Percentiles rank a stretch among this genome's conserved stretches.
Conservation (phyloP, 2,329 filamentous ascomycete species). For the Monosporascus ibericus region DNA sequence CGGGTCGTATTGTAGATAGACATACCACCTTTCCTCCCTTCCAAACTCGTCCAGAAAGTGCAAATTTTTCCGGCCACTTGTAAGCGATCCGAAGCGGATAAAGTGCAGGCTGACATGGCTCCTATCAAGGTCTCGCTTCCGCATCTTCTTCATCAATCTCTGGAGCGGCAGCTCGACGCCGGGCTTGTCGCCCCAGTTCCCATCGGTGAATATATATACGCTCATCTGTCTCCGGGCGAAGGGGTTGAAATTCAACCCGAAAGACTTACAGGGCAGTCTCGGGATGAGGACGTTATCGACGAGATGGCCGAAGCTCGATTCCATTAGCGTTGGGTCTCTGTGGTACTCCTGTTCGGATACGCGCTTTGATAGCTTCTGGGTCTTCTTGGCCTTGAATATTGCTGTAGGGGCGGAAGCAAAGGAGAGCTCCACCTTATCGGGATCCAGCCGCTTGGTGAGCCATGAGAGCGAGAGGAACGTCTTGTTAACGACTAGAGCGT, state of each 20-base stretch:
- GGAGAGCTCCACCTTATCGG: constrained; percentile 7
- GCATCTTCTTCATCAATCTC: constrained; percentile 2
- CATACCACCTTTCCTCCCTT: too few relatives aligned
- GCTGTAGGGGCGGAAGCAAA: constrained; percentile 5
- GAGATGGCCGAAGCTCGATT: constrained; percentile 4
- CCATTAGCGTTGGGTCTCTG: constrained; percentile 6
- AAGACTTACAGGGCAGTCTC: constrained; percentile 3
- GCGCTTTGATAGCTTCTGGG: constrained; percentile 1
- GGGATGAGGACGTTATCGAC: constrained; percentile 7
- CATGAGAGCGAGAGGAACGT: constrained; percentile 5
- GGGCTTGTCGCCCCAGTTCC: constrained; percentile 7
- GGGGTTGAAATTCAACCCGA: constrained; percentile 8
- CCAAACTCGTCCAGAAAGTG: too few relatives aligned
- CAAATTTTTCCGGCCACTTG: too few relatives aligned
- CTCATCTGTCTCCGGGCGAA: neutral
- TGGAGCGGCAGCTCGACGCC: constrained; percentile 7
- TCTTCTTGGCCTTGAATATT: neutral
- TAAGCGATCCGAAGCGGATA: too few relatives aligned
- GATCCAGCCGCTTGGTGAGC: constrained; percentile 8
- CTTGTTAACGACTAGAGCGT: constrained; percentile 4
- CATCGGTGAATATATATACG: constrained; percentile 12
- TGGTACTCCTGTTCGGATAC: constrained; percentile 2
- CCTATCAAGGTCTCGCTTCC: constrained; percentile 2
- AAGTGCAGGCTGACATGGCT: constrained; percentile 1
- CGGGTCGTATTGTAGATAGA: too few relatives aligned